Conservation (phyloP, 768 basidiomycete genomes). For the Russula lepida region DNA sequence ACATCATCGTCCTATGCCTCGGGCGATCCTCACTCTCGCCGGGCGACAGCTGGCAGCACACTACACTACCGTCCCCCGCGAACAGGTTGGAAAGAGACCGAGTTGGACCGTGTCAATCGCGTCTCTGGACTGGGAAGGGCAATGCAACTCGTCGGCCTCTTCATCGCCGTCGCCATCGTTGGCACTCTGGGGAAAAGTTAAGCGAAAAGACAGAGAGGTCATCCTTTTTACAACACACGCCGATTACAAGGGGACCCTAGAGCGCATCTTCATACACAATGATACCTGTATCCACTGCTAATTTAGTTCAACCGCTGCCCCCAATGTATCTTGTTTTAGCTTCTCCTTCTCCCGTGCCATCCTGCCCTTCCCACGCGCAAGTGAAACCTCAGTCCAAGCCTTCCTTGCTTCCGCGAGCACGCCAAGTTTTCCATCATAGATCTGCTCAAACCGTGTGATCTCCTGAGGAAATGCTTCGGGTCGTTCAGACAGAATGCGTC, state of each 20-base stretch:
- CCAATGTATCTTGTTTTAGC: slow-evolving; percentile 17
- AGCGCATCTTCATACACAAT: background rate
- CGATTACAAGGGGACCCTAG: background rate
- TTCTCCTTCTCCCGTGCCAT: slow-evolving; percentile 54
- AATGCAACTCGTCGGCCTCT: slow-evolving; percentile 16
- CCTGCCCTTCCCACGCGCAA: slow-evolving; percentile 68
- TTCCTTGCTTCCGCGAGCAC: slow-evolving; percentile 45
- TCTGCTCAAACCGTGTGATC: slow-evolving; percentile 39
- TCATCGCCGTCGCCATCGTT: slow-evolving; percentile 13
- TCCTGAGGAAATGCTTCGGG: slow-evolving; percentile 34
- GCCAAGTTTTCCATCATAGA: slow-evolving; percentile 41
- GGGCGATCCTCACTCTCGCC: background rate
- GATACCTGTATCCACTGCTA: background rate
- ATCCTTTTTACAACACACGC: background rate
- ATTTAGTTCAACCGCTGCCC: slow-evolving; percentile 17
- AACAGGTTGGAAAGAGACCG: slow-evolving; percentile 14
- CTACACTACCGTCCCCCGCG: slow-evolving; percentile 3
- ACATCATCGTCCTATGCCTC: background rate
- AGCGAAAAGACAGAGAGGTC: background rate
- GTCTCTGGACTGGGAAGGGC: slow-evolving; percentile 19
- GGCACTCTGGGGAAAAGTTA: slow-evolving; percentile 9
- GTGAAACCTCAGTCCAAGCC: slow-evolving; percentile 59
- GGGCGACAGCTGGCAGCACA: background rate
- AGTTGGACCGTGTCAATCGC: slow-evolving; percentile 11
- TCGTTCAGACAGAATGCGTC: slow-evolving; percentile 28